These are phyloP conservation scores for Penicillium alfredii DNA, from an alignment of 495 filamentous ascomycete species.

Conservation along the genomic window DNA sequence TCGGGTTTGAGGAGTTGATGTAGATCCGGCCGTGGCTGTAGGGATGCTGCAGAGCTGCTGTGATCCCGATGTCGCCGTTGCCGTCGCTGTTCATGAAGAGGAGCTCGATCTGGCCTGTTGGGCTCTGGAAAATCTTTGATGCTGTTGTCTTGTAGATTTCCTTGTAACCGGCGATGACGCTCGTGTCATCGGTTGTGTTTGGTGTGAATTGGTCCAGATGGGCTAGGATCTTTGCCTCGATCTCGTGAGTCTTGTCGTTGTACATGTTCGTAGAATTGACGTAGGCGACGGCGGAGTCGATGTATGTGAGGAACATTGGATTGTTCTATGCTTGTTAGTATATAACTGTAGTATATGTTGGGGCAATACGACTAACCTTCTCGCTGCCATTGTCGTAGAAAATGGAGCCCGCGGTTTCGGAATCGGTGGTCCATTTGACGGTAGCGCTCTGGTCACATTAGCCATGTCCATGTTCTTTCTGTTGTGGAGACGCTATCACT, in stretches of 20 bases:
- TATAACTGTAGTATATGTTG: neutral
- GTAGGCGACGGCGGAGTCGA: conserved; percentile 30
- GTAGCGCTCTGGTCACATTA: conserved; percentile 24
- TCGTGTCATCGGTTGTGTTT: conserved; percentile 23
- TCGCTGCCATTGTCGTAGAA: conserved; percentile 24
- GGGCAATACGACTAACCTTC: conserved; percentile 12
- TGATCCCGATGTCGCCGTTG: conserved; percentile 30
- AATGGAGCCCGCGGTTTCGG: conserved; percentile 23
- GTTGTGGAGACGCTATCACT: conserved; percentile 9
- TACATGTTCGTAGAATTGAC: conserved; percentile 25
- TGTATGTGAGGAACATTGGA: conserved; percentile 25
- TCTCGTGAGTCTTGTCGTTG: conserved; percentile 5
- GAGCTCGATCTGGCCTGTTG: conserved; percentile 25
- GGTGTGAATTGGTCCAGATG: conserved; percentile 12
- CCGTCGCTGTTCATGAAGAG: conserved; percentile 31
- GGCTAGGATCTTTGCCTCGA: conserved; percentile 19
- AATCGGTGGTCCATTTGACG: conserved; percentile 22
- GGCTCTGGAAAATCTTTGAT: conserved; percentile 22
- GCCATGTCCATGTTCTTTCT: neutral
- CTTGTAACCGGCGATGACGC: conserved; percentile 28
- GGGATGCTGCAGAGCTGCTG: conserved; percentile 33
- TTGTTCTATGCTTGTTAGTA: conserved; percentile 19
- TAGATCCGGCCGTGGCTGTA: conserved; percentile 30
- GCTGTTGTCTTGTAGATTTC: conserved; percentile 28
- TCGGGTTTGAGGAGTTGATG: conserved; percentile 31